Percentiles rank a stretch among this genome's conserved stretches.
Evolutionary conservation across 2,329 filamentous ascomycete genomes (phyloP).

Genomic region (Xylaria multiplex): DNA sequence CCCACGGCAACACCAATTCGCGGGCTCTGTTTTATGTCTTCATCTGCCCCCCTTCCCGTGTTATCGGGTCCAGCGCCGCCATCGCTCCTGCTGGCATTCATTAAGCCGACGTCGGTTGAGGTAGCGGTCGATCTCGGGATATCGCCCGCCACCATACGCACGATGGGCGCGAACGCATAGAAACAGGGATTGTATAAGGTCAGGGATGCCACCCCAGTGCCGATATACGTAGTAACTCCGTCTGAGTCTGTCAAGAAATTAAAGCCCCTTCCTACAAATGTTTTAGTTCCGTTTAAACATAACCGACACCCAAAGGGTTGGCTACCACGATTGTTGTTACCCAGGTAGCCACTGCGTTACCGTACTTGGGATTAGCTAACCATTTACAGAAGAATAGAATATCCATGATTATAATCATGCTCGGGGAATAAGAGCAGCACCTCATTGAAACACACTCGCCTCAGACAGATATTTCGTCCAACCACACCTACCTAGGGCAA

Average conservation of each 20-base stretch:
- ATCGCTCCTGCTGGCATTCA: not conserved
- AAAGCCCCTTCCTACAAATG: not conserved
- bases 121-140: not conserved
- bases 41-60: not conserved
- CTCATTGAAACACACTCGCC: not conserved
- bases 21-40: not conserved
- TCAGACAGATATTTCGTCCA: not conserved
- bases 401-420: no score
- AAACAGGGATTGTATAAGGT: constrained; percentile 14
- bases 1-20: constrained; percentile 15
- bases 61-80: not conserved
- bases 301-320: no score
- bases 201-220: constrained; percentile 20
- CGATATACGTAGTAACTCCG: not conserved
- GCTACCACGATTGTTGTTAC: no score
- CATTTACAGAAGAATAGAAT: no score
- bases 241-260: not conserved
- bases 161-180: constrained; percentile 24
- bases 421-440: no score
- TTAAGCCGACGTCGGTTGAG: constrained; percentile 1
- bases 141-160: constrained; percentile 18
- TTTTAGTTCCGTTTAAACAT: no score
- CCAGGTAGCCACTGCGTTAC: no score
- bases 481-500: not conserved
- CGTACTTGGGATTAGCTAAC: no score